phyloP scores from a whole-genome alignment of 225 moss, liverwort and hornwort species.

The Takakia lepidozioides region DNA sequence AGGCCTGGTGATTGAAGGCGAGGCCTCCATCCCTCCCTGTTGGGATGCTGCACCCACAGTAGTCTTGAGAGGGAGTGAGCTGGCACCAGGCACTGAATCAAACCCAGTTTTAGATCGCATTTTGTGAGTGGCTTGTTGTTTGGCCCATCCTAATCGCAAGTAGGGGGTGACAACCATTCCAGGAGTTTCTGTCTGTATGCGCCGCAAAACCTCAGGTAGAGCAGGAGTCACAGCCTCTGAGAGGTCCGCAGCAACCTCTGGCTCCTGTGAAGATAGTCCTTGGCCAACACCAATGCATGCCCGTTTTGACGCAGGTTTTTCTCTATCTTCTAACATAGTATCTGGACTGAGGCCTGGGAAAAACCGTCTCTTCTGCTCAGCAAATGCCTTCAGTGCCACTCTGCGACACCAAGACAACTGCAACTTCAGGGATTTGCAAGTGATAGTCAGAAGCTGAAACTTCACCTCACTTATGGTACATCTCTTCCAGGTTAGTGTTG shows the following conservation, averaged over 20 bases:
- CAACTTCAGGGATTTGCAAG: no score
- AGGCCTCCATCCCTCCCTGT: conserved; percentile 14
- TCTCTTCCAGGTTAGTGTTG: background rate
- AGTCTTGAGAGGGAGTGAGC: conserved; percentile 26
- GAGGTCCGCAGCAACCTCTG: no score
- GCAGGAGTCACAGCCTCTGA: no score
- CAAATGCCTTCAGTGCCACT: conserved; percentile 69
- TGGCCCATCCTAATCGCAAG: conserved; percentile 59
- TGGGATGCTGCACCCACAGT: conserved; percentile 33
- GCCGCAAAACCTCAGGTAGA: conserved; percentile 46
- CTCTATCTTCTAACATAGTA: conserved; percentile 1
- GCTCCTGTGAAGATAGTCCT: conserved; percentile 14
- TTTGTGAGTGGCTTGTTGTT: conserved; percentile 33
- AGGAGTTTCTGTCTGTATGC: conserved; percentile 53
- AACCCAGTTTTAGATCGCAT: conserved; percentile 16
- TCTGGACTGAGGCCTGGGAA: conserved; percentile 50
- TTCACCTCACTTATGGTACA: no score
- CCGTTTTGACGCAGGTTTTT: conserved; percentile 13
- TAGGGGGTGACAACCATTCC: conserved; percentile 76
- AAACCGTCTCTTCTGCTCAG: conserved; percentile 65
- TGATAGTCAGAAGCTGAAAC: no score
- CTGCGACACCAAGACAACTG: no score
- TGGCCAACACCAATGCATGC: conserved; percentile 18
- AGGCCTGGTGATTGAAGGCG: conserved; percentile 21
- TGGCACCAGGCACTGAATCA: conserved; percentile 20